A percentile compares a stretch with the other conserved stretches of the same genome.
These are phyloP conservation scores for Diaporthe capsici DNA, from an alignment of 2,329 filamentous ascomycete species.

Conservation along the genomic window DNA sequence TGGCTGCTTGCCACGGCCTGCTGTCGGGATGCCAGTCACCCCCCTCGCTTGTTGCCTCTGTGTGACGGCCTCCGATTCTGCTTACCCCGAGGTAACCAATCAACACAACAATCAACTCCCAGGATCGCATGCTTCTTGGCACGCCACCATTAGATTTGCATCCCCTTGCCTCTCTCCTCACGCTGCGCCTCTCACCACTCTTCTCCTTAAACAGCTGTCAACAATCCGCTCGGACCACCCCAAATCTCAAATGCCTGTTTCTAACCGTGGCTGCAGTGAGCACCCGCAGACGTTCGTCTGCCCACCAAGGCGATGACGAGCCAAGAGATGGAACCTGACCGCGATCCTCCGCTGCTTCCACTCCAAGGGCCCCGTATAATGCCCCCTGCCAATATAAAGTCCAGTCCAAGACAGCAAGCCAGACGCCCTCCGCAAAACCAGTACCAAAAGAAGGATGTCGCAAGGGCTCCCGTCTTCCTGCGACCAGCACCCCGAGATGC, in stretches of 20 bases:
- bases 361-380: slow-evolving; percentile 36
- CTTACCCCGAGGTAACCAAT: slow-evolving; percentile 15
- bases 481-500: slow-evolving; percentile 35
- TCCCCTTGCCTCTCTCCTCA: slow-evolving; percentile 28
- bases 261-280: slow-evolving; percentile 40
- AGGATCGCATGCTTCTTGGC: slow-evolving; percentile 22
- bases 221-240: not conserved
- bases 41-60: not conserved
- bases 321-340: slow-evolving; percentile 42
- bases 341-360: slow-evolving; percentile 40
- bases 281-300: slow-evolving; percentile 42
- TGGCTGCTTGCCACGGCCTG: slow-evolving; percentile 3
- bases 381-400: slow-evolving; percentile 22
- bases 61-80: slow-evolving; percentile 24
- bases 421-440: slow-evolving; percentile 24
- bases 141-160: slow-evolving; percentile 25
- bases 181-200: not conserved
- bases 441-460: slow-evolving; percentile 27
- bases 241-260: slow-evolving; percentile 32
- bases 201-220: not conserved
- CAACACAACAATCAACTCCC: slow-evolving; percentile 15
- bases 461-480: slow-evolving; percentile 33
- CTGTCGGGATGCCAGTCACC: slow-evolving; percentile 3
- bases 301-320: slow-evolving; percentile 40
- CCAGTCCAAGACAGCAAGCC: slow-evolving; percentile 25